Conservation (phyloP, 1,284 basidiomycete genomes). For the Meripilus lineatus region DNA sequence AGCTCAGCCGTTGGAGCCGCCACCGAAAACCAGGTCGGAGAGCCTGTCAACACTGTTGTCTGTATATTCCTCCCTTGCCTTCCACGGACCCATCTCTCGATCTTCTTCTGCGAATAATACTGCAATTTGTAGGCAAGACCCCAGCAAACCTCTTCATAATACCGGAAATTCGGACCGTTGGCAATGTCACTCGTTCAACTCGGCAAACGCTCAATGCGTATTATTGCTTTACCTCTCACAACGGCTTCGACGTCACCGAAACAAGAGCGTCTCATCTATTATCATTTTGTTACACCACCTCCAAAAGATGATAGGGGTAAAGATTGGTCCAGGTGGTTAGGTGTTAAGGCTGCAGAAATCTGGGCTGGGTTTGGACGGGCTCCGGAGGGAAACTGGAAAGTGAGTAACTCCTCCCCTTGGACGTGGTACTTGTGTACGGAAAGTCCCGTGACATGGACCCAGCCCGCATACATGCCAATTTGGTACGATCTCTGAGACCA, state of each 20-base stretch:
- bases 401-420: conserved; percentile 29
- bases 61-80: too few species aligned
- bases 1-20: too few species aligned
- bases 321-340: conserved; percentile 36
- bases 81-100: too few species aligned
- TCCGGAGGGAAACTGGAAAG: conserved; percentile 63
- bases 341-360: conserved; percentile 43
- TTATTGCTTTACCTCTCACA: conserved; percentile 42
- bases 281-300: conserved; percentile 39
- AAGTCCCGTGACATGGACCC: too few species aligned
- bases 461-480: neutral
- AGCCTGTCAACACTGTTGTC: too few species aligned
- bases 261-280: conserved; percentile 35
- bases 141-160: too few species aligned
- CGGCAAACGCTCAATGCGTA: conserved; percentile 35
- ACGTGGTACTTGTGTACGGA: too few species aligned
- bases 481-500: neutral
- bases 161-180: too few species aligned
- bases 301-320: conserved; percentile 16
- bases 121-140: too few species aligned
- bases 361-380: conserved; percentile 69
- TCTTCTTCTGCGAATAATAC: too few species aligned
- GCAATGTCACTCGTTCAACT: conserved; percentile 26
- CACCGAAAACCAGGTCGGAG: too few species aligned
- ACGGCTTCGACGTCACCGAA: conserved; percentile 17